A percentile compares a stretch with the other conserved stretches of the same genome.
These are phyloP conservation scores for Lenzites betulinus DNA, from an alignment of 768 basidiomycete species.

Conservation along the genomic window DNA sequence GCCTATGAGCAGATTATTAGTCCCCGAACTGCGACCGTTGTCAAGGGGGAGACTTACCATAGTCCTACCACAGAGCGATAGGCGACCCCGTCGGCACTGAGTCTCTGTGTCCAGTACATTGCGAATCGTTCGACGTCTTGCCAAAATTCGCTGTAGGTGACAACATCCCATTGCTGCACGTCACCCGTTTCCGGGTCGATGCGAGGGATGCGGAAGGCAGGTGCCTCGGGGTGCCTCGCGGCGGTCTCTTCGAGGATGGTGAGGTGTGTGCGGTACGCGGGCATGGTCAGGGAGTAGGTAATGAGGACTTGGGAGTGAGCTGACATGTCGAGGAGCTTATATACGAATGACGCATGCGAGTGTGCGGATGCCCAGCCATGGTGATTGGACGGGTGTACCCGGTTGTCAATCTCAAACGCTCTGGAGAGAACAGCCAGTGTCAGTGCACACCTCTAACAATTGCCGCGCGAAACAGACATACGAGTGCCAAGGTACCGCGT, in stretches of 20 bases:
- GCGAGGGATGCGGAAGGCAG: slow-evolving; percentile 64
- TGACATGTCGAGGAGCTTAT: slow-evolving; percentile 4
- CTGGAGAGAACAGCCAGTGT: slow-evolving; percentile 19
- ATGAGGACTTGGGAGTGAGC: slow-evolving; percentile 11
- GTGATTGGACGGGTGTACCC: slow-evolving; percentile 20
- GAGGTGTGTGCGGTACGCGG: slow-evolving; percentile 47
- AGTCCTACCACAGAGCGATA: slow-evolving; percentile 66
- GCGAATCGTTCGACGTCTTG: slow-evolving; percentile 66
- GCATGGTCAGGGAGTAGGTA: slow-evolving; percentile 24
- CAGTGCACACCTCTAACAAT: slow-evolving; percentile 12
- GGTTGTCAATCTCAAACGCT: slow-evolving; percentile 23
- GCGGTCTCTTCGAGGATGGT: slow-evolving; percentile 62
- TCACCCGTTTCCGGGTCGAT: slow-evolving; percentile 44
- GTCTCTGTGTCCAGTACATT: slow-evolving; percentile 58
- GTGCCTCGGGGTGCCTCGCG: slow-evolving; percentile 46
- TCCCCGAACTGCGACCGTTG: neutral
- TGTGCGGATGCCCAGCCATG: slow-evolving; percentile 17
- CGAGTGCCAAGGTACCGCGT: slow-evolving; percentile 2
- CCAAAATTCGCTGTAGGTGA: slow-evolving; percentile 67
- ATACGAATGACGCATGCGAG: slow-evolving; percentile 19
- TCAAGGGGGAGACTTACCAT: slow-evolving; percentile 50
- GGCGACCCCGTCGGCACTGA: slow-evolving; percentile 49
- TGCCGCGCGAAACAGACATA: slow-evolving; percentile 6
- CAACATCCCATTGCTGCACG: slow-evolving; percentile 55
- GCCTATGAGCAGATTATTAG: slow-evolving; percentile 44